Base-by-base conservation (phyloP, 495 filamentous ascomycete species). In the Evansstolkia leycettana region DNA sequence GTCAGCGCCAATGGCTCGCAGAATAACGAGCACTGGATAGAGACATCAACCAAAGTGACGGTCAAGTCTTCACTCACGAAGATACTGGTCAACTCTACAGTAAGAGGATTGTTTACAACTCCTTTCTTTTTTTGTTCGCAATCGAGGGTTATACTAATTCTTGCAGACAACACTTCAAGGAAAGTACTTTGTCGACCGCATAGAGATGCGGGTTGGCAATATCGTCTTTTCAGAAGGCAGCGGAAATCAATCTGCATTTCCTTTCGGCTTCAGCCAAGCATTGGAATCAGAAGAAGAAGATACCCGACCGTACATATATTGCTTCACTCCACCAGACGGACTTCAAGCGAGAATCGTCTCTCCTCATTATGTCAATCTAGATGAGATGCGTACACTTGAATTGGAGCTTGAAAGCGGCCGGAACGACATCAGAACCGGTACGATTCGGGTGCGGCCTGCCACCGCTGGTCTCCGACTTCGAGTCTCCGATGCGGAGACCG, bases 391-490 rank as follows among this genome's bases (percentile, higher is more conserved):
- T 33, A 75, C 72, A 7, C 56, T 94, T 4, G 81, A 93, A 40
- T 57, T 99, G 30, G 70, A 77, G 37, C 55, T 94, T 7, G 54
- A 65, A 29, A 78, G 75, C 28, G 89, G 89, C 17, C 77, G 78
- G 67, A 94, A 96, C 48, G 57, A 80, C 2, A 68, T 95, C 31
- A 56, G 60, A 20, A 68, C 49, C 9, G 78, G 76, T 24, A 78
- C 81, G 38, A 52, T 99, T 34, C 76, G 78, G 20, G 63, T 95
- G 17, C 73, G 78, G 45, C 72, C 87, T 39, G 85, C 80, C 3
- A 89, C 92, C 2, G 90, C 88, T 16, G 92, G 92, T 0, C 58
- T 99, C 20, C 70, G 92, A 28, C 67, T 99, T 10, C 73, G 85
- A 37, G 88, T 80, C 28, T 72, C 75, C 24, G 78, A 88, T 43